Base-by-base conservation (phyloP, 768 basidiomycete genomes). In the Cyathus striatus region DNA sequence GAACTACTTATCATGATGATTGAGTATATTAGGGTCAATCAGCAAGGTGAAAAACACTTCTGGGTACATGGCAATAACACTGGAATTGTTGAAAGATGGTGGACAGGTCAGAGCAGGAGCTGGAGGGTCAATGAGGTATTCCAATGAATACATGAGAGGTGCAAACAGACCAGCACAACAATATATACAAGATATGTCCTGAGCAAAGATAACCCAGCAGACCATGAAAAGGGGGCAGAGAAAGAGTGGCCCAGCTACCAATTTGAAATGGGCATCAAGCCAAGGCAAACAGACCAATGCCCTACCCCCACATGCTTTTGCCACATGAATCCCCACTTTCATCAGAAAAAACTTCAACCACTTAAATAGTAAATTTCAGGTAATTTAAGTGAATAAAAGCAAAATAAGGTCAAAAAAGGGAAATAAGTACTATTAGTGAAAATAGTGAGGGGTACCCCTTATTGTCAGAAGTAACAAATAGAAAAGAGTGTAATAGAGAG, bases 11-110 rank as follows among this genome's bases (percentile, higher is more conserved):
- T 63, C 22, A 38, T 6, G 1, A 40, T 52, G 0, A n/a, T 22
- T 32, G 10, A 32, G 10, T 10, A 6, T 26, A 22, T 20, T 26
- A 16, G 6, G 17, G 16, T 1, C 30, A 12, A 12, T 24, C 12
- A 5, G 44, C 2, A n/a, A n/a, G n/a, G n/a, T n/a, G n/a, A n/a
- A n/a, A 6, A 30, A 27, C 2, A 53, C 62, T 24, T 59, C 49
- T 45, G 40, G 4, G 45, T 66, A 17, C 61, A 49, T 20, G 62
- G 69, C 0, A 66, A 73, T 56, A 73, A 72, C 57, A 45, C 38
- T 34, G 65, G 68, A 1, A 62, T 73, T 5, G 55, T 72, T 22
- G 56, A 71, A 45, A 66, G 68, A 0, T 73, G 69, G 71, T 64
- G 65, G 62, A 63, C 56, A 20, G 60, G 60, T 0, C 27, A 65